phyloP scores from a whole-genome alignment of 139 green algal species.

The Chlorella sp. region DNA sequence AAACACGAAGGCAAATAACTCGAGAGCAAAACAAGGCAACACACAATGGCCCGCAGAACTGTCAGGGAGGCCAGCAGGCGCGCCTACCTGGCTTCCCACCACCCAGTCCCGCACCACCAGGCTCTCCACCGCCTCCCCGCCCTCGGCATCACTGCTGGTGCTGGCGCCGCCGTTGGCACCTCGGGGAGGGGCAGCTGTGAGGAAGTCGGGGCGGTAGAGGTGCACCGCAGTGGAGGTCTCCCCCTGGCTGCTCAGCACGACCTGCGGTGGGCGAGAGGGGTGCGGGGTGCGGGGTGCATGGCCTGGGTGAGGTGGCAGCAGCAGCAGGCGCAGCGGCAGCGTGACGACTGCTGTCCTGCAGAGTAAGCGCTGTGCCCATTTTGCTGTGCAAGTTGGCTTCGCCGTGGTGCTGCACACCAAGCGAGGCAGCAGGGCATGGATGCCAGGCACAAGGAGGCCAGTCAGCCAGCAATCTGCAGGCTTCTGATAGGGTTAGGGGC shows the following conservation, averaged over 20 bases:
- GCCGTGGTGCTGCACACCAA: neutral
- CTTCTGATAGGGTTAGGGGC: too few species aligned
- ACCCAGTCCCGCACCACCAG: constrained; percentile 41
- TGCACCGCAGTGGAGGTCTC: constrained; percentile 13
- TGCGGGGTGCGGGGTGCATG: neutral
- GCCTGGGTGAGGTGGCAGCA: neutral
- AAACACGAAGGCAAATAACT: neutral
- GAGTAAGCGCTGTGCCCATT: neutral
- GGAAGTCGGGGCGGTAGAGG: neutral
- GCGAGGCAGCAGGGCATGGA: neutral
- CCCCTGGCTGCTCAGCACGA: neutral
- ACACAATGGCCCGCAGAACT: too few species aligned
- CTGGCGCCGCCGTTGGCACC: neutral
- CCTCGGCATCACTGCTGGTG: neutral
- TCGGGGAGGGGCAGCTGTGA: neutral
- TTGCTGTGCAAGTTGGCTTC: neutral
- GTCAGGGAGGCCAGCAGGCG: neutral
- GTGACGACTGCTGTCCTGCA: too few species aligned
- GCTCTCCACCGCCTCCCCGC: neutral
- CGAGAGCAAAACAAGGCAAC: too few species aligned
- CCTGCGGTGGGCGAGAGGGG: neutral
- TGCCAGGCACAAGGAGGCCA: neutral
- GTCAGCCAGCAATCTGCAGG: too few species aligned
- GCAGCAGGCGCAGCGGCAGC: too few species aligned
- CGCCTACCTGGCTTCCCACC: constrained; percentile 37